These are phyloP conservation scores for Diaporthe sp. DNA, from an alignment of 2,329 filamentous ascomycete genomes.

Conservation along the genomic window DNA sequence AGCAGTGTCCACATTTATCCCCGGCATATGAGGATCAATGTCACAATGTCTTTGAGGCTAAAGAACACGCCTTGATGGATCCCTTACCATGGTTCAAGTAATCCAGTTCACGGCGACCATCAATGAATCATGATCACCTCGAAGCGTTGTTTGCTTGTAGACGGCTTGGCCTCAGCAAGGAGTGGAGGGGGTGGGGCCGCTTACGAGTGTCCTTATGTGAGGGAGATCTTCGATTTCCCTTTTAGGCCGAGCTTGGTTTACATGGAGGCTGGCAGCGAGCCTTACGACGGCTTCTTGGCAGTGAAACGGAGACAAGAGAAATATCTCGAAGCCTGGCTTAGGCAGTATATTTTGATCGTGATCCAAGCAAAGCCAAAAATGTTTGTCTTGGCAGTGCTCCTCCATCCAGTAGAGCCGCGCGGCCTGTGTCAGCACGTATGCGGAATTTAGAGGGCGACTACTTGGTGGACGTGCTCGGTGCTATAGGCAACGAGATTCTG, in stretches of 20 bases:
- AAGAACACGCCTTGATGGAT: not conserved
- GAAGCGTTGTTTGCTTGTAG: not conserved
- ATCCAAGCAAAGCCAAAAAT: not conserved
- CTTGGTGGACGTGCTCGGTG: not conserved
- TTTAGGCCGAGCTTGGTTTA: not conserved
- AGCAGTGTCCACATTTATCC: not conserved
- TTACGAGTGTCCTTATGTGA: not conserved
- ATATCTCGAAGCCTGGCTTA: conserved; percentile 22
- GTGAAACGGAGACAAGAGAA: not conserved
- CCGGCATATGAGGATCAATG: not conserved
- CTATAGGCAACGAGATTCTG: conserved; percentile 15
- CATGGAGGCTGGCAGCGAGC: not conserved
- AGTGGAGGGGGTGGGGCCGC: not conserved
- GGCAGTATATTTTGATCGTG: not conserved
- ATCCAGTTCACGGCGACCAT: not conserved
- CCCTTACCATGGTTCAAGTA: too few species aligned
- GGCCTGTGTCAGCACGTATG: conserved; percentile 10
- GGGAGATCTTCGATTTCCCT: too few species aligned
- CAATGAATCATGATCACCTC: not conserved
- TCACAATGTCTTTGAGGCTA: not conserved
- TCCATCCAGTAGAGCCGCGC: not conserved
- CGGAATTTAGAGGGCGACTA: not conserved
- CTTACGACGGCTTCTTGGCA: conserved; percentile 4
- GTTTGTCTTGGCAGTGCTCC: not conserved
- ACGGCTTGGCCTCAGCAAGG: not conserved